Evolutionary conservation across 2,329 filamentous ascomycete genomes (phyloP).

Genomic region (Sclerotinia nivalis): DNA sequence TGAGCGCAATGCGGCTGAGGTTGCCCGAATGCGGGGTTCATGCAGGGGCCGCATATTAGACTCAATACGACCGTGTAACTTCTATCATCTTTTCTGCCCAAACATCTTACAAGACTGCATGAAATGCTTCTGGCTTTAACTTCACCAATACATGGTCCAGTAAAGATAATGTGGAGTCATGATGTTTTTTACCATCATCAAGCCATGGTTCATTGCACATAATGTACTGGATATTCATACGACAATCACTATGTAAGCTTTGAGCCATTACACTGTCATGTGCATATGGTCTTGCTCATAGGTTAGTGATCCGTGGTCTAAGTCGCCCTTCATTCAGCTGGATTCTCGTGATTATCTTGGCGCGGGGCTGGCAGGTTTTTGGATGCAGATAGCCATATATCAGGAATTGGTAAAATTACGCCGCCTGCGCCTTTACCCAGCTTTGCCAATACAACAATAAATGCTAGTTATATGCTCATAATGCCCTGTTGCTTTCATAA

Average conservation of each 20-base stretch:
- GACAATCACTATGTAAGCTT: not conserved
- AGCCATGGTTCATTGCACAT: not conserved
- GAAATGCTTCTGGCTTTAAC: conserved; percentile 12
- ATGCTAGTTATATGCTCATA: not conserved
- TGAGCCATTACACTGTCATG: not conserved
- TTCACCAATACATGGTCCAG: not conserved
- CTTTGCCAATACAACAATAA: not conserved
- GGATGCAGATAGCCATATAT: not conserved
- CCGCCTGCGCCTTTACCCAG: not conserved
- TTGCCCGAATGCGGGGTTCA: conserved; percentile 12
- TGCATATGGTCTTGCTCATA: conserved; percentile 8
- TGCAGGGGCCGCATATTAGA: conserved; percentile 2
- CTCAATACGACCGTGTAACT: not conserved
- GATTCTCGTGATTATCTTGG: conserved; percentile 15
- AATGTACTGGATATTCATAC: conserved; percentile 12
- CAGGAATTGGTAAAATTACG: not conserved
- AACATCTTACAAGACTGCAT: conserved; percentile 12
- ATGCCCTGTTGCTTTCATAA: not conserved
- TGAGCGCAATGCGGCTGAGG: conserved; percentile 8
- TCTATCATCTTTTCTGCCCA: not conserved
- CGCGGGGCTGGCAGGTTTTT: not conserved
- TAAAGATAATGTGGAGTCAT: not conserved
- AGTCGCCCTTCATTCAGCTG: conserved; percentile 7
- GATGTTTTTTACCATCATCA: conserved; percentile 17
- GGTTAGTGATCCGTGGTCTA: not conserved